Evolutionary conservation across 768 basidiomycete species (phyloP).

Genomic region (Hemileccinum impolitum): DNA sequence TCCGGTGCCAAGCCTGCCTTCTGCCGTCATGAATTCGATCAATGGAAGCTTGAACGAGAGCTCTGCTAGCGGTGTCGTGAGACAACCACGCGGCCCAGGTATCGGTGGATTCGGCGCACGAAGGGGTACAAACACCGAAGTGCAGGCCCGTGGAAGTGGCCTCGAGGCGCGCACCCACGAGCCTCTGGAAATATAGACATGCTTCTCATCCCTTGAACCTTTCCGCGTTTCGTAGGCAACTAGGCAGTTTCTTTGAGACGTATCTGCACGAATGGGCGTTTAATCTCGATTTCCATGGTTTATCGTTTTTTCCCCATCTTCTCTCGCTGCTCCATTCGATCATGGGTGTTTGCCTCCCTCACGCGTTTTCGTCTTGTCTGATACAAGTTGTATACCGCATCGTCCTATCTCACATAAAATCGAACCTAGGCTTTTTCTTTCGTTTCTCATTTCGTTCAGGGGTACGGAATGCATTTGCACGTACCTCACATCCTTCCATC

Average conservation of each 20-base stretch:
- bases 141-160: conserved; percentile 54
- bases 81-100: conserved; percentile 85
- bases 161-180: conserved; percentile 85
- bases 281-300: conserved; percentile 19
- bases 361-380: conserved; percentile 3
- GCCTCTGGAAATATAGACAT: conserved; percentile 71
- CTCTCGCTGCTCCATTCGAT: conserved; percentile 17
- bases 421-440: conserved; percentile 4
- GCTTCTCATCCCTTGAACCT: background rate
- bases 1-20: conserved; percentile 76
- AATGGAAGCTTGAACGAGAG: conserved; percentile 44
- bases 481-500: too few relatives aligned
- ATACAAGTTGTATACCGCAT: conserved; percentile 31
- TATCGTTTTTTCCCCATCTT: conserved; percentile 6
- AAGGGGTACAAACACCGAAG: conserved; percentile 35
- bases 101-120: conserved; percentile 69
- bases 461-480: too few relatives aligned
- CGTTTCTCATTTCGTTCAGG: background rate
- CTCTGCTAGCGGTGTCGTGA: conserved; percentile 52
- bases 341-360: conserved; percentile 10
- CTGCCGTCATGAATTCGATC: conserved; percentile 43
- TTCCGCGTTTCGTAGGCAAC: background rate
- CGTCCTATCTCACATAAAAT: conserved; percentile 15
- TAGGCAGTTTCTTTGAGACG: conserved; percentile 16
- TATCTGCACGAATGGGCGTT: conserved; percentile 26